Percentiles rank a stretch among this genome's conserved stretches.
These are phyloP conservation scores for Fusarium metavorans DNA, from an alignment of 2,329 filamentous ascomycete genomes.

Conservation along the genomic window DNA sequence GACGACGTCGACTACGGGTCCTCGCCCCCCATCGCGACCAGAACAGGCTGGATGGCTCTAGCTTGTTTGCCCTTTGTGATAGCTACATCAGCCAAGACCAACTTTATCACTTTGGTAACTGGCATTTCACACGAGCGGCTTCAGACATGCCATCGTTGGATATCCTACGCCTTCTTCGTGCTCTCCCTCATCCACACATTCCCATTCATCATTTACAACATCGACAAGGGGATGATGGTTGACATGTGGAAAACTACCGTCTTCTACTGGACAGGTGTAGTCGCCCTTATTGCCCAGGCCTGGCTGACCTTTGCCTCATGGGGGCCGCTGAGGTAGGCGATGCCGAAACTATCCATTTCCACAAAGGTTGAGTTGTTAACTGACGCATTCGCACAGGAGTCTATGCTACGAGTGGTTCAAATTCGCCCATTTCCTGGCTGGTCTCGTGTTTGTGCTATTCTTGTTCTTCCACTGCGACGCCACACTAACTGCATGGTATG, in stretches of 20 bases:
- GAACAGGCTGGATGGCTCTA: background rate
- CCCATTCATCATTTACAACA: background rate
- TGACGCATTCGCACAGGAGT: background rate
- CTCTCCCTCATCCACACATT: background rate
- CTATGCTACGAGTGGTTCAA: background rate
- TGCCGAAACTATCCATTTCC: accelerated
- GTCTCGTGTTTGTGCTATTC: background rate
- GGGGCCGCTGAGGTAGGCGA: background rate
- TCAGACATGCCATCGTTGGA: background rate
- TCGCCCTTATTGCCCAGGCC: background rate
- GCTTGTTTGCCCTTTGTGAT: background rate
- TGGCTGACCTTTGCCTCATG: background rate
- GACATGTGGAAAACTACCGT: background rate
- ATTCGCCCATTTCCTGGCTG: background rate
- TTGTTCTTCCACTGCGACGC: background rate
- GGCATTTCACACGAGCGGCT: background rate
- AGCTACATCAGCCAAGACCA: background rate
- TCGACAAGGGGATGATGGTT: background rate
- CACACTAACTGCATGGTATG: background rate
- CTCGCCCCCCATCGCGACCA: background rate
- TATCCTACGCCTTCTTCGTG: background rate
- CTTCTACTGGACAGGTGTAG: background rate
- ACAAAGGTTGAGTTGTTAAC: background rate
- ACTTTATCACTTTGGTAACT: background rate
- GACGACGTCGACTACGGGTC: background rate